A percentile compares a stretch with the other conserved stretches of the same genome.
Evolutionary conservation across 169 alveolate genomes (phyloP).

Genomic region (Perkinsus marinus): DNA sequence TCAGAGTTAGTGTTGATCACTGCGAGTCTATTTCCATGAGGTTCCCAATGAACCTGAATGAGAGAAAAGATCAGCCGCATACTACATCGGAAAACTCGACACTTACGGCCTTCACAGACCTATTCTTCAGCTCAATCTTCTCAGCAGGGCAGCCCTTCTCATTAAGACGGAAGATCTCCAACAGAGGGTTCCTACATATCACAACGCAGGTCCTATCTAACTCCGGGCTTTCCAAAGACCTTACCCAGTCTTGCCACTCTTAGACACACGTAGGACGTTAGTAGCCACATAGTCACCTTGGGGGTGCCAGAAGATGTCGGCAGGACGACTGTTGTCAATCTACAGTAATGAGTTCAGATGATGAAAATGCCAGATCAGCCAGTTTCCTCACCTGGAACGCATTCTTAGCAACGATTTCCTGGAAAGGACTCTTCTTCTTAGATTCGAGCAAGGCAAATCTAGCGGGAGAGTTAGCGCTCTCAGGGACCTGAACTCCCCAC

Average conservation of each 20-base stretch:
- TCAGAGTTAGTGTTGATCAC: neutral
- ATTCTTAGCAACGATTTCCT: conserved; percentile 23
- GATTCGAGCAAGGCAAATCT: conserved; percentile 17
- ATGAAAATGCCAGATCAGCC: neutral
- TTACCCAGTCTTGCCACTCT: conserved; percentile 24
- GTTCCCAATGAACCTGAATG: neutral
- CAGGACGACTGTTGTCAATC: neutral
- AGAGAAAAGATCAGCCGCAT: neutral
- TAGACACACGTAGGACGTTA: conserved; percentile 21
- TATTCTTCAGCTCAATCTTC: neutral
- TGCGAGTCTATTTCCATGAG: neutral
- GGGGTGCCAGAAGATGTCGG: conserved; percentile 29
- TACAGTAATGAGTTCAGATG: neutral
- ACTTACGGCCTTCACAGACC: neutral
- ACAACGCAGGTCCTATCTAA: neutral
- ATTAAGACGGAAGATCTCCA: conserved; percentile 26
- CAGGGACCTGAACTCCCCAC: conserved; percentile 13
- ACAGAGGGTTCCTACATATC: conserved; percentile 10
- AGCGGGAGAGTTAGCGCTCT: conserved; percentile 28
- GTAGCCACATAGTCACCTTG: conserved; percentile 27
- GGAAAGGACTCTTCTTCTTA: conserved; percentile 7
- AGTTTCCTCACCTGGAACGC: conserved; percentile 17
- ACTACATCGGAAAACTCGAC: too few relatives aligned
- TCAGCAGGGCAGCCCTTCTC: conserved; percentile 29
- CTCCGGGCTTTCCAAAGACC: neutral